These are phyloP conservation scores for Monosporascus sp. DNA, from an alignment of 2,329 filamentous ascomycete genomes.

Conservation along the genomic window DNA sequence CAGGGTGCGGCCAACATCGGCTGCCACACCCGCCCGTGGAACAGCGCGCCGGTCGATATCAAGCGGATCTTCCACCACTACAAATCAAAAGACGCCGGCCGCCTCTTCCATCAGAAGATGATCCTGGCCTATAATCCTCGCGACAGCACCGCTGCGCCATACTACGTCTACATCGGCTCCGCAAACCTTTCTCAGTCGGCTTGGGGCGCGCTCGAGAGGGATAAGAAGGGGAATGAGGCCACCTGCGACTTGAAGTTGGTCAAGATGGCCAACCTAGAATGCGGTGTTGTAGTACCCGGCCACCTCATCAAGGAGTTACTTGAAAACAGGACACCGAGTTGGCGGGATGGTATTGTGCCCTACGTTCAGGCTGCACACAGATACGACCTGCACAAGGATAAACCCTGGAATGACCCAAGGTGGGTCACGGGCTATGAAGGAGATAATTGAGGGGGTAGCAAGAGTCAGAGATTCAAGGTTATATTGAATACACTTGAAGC, in stretches of 20 bases:
- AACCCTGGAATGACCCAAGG: conserved; percentile 16
- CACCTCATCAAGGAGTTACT: conserved; percentile 11
- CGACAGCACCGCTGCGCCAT: conserved; percentile 3
- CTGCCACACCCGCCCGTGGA: conserved; percentile 18
- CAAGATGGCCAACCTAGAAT: conserved; percentile 19
- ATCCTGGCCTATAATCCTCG: conserved; percentile 15
- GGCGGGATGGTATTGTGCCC: conserved; percentile 18
- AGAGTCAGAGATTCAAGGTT: neutral
- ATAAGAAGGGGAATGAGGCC: conserved; percentile 14
- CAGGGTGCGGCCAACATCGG: conserved; percentile 17
- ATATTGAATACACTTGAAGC: neutral
- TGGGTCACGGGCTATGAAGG: conserved; percentile 8
- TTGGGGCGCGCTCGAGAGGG: conserved; percentile 17
- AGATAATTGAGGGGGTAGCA: neutral
- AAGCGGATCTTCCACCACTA: conserved; percentile 19
- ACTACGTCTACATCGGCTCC: conserved; percentile 22
- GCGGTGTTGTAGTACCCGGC: conserved; percentile 19
- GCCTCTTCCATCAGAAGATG: conserved; percentile 20
- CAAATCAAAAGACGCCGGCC: conserved; percentile 17
- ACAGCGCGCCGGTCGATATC: conserved; percentile 9
- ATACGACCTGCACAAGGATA: conserved; percentile 12
- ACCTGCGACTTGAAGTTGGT: conserved; percentile 17
- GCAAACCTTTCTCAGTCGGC: conserved; percentile 19
- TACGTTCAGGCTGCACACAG: conserved; percentile 8
- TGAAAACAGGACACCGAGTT: conserved; percentile 14